Evolutionary conservation across 371 early-diverging fungal species (phyloP), one percentile per base, ranked within the genome.

Genomic region (Caulochytrium protostelioides): DNA sequence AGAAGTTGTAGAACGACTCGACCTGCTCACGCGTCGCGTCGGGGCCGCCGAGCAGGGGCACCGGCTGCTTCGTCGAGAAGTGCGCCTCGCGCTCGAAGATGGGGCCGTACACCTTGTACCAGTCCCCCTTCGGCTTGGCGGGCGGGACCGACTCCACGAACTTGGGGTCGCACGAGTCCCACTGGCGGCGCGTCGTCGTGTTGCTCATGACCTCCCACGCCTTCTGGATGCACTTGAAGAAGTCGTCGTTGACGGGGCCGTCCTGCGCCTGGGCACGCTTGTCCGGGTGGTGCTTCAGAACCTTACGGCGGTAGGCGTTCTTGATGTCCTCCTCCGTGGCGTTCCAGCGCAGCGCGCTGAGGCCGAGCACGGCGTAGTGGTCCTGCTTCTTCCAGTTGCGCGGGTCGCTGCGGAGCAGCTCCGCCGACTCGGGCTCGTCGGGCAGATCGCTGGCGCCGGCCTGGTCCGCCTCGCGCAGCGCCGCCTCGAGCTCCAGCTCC

Each of bases 181-280:
- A 99, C 59, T 91, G 85, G 36, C 79, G 76, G 52, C 94, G 80
- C 55, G 79, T 79, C 37, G 63, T 72, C 16, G 79, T 79, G 66
- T 91, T 86, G 50, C 76, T 74, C 48, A 99, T 65, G 12, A 87
- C 73, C 46, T 95, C 90, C 51, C 75, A 80, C 14, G 98, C 97
- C 67, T 89, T 90, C 50, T 89, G 86, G 44, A 92, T 77, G 60
- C 97, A 95, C 72, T 95, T 95, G 80, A 92, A 95, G 70, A 87
- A 86, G 64, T 95, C 95, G 43, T 86, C 83, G 30, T 46, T 43
- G 50, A 73, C 72, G 47, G 70, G 70, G 37, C 76, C 63, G 17
- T 69, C 70, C 26, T 40, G 34, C 27, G 59, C 52, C 24, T 60
- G 72, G 22, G 80, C 78, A 55, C 83, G 83, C 58, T 69, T 67